These are phyloP conservation scores for Pisolithus sp. DNA, from an alignment of 768 basidiomycete species.

Conservation along the genomic window DNA sequence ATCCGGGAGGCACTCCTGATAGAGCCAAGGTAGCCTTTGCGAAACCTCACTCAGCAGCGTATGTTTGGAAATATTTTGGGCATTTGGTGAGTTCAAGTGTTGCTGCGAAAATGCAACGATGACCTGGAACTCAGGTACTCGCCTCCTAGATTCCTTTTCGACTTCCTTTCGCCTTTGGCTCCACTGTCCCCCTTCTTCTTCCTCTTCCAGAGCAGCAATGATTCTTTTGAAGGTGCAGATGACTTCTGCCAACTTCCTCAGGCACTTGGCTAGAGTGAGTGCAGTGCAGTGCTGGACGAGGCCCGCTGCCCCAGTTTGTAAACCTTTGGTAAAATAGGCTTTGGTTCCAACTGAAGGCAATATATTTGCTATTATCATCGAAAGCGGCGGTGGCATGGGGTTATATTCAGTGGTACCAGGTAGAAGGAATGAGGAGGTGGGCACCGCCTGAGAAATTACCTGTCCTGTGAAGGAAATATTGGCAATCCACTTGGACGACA, in stretches of 20 bases:
- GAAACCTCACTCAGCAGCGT: slow-evolving; percentile 75
- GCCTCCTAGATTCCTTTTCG: slow-evolving; percentile 65
- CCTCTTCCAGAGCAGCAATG: slow-evolving; percentile 51
- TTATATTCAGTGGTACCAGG: slow-evolving; percentile 42
- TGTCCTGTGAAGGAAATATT: slow-evolving; percentile 80
- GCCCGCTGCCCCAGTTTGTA: slow-evolving; percentile 54
- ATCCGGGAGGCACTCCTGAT: slow-evolving; percentile 69
- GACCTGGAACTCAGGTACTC: slow-evolving; percentile 84
- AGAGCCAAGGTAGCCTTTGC: slow-evolving; percentile 77
- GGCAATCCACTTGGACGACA: slow-evolving; percentile 87
- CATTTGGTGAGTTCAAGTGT: slow-evolving; percentile 19
- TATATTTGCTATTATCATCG: slow-evolving; percentile 66
- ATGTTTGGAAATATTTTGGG: slow-evolving; percentile 33
- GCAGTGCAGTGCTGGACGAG: slow-evolving; percentile 87
- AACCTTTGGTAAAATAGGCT: slow-evolving; percentile 70
- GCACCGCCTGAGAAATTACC: slow-evolving; percentile 73
- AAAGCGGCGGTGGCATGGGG: slow-evolving; percentile 69
- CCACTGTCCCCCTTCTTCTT: slow-evolving; percentile 67
- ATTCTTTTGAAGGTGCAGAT: slow-evolving; percentile 42
- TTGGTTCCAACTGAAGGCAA: slow-evolving; percentile 71
- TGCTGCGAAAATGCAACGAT: slow-evolving; percentile 77
- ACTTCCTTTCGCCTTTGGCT: slow-evolving; percentile 55
- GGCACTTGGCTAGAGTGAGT: slow-evolving; percentile 65
- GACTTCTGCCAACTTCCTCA: slow-evolving; percentile 64
- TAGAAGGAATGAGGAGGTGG: slow-evolving; percentile 55